Base-by-base conservation (phyloP, 805 yeast species). In the Teunomyces barrocoloradensis region DNA sequence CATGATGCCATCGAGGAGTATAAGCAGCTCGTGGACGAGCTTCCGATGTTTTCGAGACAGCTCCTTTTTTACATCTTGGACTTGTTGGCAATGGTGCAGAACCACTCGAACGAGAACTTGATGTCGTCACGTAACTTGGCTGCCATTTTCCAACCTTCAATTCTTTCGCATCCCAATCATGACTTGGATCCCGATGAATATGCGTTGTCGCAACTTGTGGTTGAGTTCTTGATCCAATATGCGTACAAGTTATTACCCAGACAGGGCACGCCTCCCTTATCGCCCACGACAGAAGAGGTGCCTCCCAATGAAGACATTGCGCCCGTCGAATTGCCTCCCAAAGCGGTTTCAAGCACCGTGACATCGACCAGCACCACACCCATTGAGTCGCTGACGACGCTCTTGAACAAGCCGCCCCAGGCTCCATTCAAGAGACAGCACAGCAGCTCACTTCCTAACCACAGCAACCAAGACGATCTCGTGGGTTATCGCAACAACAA, bases 61-160 rank as follows among this genome's bases (percentile, higher is more conserved):
- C 73, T 94, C 27, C 73, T 94, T 5, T 86, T 90, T 53, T 94
- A 94, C 70, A 79, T 94, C 18, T 69, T 94, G 52, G 99, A 94
- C 65, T 71, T 94, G 53, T 73, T 94, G 49, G 85, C 96, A 11
- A 79, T 90, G 69, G 95, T 94, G 58, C 86, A 90, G 37, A 81
- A 85, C 49, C 84, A 87, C 58, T 78, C 95, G 12, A 80, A 79
- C 43, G 80, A 80, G 50, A 94, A 91, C 63, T 73, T 89, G 53
- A 94, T 94, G 99, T 83, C 97, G 1, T 88, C 96, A 1, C 80
- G 89, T 57, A 94, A 94, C 63, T 72, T 94, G 53, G 96, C 98
- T 1, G 96, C 98, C 1, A 88, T 94, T 48, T 94, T 94, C 71
- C 99, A 94, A 69, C 98, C 99, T 3, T 87, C 96, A n/a, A 82